Percentiles rank a stretch among this genome's conserved stretches.
These are phyloP conservation scores for Closterium sp. DNA, from an alignment of 139 green algal species.

Conservation along the genomic window DNA sequence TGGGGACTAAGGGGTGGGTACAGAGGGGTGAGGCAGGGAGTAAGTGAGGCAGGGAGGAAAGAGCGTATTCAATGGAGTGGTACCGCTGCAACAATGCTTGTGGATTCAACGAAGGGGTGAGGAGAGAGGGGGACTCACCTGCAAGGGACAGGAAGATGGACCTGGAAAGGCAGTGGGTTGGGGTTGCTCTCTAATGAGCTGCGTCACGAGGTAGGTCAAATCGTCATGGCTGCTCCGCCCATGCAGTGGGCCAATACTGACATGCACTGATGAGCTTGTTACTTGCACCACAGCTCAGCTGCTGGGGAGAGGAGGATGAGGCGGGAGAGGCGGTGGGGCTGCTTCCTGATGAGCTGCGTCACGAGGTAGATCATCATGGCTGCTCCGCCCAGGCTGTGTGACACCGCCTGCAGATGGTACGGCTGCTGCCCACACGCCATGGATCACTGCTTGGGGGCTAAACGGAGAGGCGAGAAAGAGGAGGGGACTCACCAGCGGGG, in stretches of 20 bases:
- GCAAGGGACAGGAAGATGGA: slow-evolving; percentile 57
- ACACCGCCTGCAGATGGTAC: slow-evolving; percentile 67
- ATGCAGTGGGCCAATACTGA: no score
- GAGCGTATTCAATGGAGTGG: no score
- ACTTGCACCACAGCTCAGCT: no score
- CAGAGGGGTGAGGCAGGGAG: neutral
- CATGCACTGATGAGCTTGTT: no score
- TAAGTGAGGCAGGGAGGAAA: no score
- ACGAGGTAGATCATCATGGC: slow-evolving; percentile 65
- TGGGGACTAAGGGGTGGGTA: no score
- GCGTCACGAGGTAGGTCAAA: slow-evolving; percentile 61
- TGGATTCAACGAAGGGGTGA: no score
- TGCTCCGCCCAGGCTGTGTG: slow-evolving; percentile 72
- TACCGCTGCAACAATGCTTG: no score
- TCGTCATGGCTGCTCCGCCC: slow-evolving; percentile 66
- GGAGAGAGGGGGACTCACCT: no score
- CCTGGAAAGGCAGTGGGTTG: slow-evolving; percentile 52
- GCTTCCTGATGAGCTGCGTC: slow-evolving; percentile 1
- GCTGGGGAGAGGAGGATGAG: slow-evolving; percentile 60
- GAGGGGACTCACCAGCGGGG: slow-evolving; percentile 44
- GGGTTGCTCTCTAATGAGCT: slow-evolving; percentile 9
- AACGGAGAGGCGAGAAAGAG: no score
- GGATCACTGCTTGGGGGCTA: no score
- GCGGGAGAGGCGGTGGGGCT: slow-evolving; percentile 51
- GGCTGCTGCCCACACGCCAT: slow-evolving; percentile 30